A percentile compares a stretch with the other conserved stretches of the same genome.
phyloP scores from a whole-genome alignment of 768 basidiomycete species.

The Dendrothele bispora region DNA sequence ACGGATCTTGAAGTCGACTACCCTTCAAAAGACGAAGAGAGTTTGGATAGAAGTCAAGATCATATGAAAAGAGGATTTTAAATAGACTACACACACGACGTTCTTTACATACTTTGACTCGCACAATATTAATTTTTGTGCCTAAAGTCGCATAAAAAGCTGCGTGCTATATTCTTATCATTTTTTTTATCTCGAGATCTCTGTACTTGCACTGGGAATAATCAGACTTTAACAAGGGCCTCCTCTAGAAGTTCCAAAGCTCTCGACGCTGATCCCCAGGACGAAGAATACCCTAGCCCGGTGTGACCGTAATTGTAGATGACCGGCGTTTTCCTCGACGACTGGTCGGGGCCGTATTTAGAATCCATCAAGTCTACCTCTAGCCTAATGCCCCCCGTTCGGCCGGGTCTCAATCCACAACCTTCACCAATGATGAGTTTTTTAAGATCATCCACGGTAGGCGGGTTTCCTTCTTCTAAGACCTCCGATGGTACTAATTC shows the following conservation, averaged over 20 bases:
- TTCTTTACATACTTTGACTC: no score
- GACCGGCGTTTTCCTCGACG: conserved; percentile 39
- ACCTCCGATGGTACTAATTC: conserved; percentile 34
- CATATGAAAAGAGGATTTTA: no score
- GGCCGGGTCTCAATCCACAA: conserved; percentile 57
- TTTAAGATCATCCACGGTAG: conserved; percentile 28
- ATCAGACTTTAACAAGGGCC: no score
- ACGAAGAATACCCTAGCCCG: conserved; percentile 55
- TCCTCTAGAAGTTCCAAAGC: conserved; percentile 48
- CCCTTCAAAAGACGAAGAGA: no score
- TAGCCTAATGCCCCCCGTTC: conserved; percentile 58
- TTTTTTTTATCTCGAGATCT: no score
- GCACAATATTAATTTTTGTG: no score
- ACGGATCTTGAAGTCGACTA: no score
- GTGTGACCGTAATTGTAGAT: conserved; percentile 68
- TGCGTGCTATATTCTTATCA: no score
- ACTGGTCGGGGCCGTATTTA: neutral
- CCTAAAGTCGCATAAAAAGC: no score
- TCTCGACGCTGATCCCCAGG: conserved; percentile 61
- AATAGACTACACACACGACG: no score
- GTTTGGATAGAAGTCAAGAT: no score
- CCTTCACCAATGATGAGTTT: conserved; percentile 40
- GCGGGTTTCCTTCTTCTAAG: conserved; percentile 13
- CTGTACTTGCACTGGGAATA: no score
- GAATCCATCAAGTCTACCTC: conserved; percentile 41